These are phyloP conservation scores for Alternaria angustiovoidea DNA, from an alignment of 2,329 filamentous ascomycete species.

Conservation along the genomic window DNA sequence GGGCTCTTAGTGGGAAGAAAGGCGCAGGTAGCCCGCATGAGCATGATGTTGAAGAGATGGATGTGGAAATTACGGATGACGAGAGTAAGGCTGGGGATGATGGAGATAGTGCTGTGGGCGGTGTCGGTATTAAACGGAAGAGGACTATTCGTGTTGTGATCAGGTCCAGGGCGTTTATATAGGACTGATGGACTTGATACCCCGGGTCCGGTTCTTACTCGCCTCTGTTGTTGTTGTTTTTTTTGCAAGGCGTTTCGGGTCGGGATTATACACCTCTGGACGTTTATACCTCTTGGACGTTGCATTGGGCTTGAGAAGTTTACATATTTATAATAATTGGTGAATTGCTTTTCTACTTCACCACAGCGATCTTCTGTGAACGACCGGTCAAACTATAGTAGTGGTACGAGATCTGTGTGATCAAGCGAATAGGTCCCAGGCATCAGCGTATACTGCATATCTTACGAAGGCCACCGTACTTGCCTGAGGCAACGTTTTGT, in stretches of 20 bases:
- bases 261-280: not conserved
- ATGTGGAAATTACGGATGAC: conserved; percentile 32
- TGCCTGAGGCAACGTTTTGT: not conserved
- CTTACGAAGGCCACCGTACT: not conserved
- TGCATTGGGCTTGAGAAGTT: not conserved
- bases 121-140: conserved; percentile 39
- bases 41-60: conserved; percentile 24
- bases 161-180: conserved; percentile 48
- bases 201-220: not conserved
- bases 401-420: not conserved
- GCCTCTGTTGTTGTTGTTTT: not conserved
- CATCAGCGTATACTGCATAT: not conserved
- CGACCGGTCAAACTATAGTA: not conserved
- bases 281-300: not conserved
- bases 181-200: conserved; percentile 8
- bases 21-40: not conserved
- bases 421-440: not conserved
- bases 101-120: conserved; percentile 23
- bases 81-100: conserved; percentile 26
- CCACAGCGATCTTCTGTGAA: not conserved
- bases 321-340: not conserved
- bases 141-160: conserved; percentile 44
- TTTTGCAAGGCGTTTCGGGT: not conserved
- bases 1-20: conserved; percentile 7
- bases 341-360: not conserved